Base-by-base conservation (phyloP, 2,329 filamentous ascomycete species). In the Rugonectria rugulosa region DNA sequence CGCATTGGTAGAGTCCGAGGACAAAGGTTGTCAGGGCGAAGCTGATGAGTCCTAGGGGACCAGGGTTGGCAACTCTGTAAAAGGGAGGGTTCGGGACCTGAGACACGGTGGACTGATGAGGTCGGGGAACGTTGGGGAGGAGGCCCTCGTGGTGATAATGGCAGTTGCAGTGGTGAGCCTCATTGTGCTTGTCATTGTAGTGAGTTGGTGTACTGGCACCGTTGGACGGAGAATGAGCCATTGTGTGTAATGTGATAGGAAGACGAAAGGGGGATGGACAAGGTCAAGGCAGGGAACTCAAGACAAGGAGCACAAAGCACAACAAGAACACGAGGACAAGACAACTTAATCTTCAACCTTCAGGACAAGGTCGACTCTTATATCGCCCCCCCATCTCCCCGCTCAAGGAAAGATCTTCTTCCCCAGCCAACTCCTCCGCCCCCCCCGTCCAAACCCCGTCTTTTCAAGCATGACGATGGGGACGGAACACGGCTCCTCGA, bases 21-120 rank as follows among this genome's bases (percentile, higher is more conserved):
- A 85, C 78, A 66, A 88, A 87, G 9, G 85, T 88, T 9, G 86
- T 88, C 60, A 86, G 68, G n/a, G 85, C 84, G 72, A 89, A 88
- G 73, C 82, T 84, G 45, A 83, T 80, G 41, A 87, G 77, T 52
- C 84, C 84, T 19, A 87, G 76, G 9, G 84, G 84, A 54, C 83
- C 83, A 41, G 84, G 84, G 69, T 87, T 86, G 68, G 78, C 84
- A 66, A 84, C 77, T 58, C 80, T 82, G 70, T 68, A 67, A 53
- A 72, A 69, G 2, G 62, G 60, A 44, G 72, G 71, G 40, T 73
- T 61, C 23, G 63, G 63, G 29, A 74, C 72, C 55, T 74, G 72
- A 11, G 72, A 74, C 20, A 74, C 64, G 53, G 63, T 73, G 49
- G 69, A 66, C 67, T 73, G 72, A 44, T 72, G 70, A 45, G 68